A percentile compares a stretch with the other conserved stretches of the same genome.
These are phyloP conservation scores for Penicillium macrosclerotiorum DNA, from an alignment of 495 filamentous ascomycete species.

Conservation along the genomic window DNA sequence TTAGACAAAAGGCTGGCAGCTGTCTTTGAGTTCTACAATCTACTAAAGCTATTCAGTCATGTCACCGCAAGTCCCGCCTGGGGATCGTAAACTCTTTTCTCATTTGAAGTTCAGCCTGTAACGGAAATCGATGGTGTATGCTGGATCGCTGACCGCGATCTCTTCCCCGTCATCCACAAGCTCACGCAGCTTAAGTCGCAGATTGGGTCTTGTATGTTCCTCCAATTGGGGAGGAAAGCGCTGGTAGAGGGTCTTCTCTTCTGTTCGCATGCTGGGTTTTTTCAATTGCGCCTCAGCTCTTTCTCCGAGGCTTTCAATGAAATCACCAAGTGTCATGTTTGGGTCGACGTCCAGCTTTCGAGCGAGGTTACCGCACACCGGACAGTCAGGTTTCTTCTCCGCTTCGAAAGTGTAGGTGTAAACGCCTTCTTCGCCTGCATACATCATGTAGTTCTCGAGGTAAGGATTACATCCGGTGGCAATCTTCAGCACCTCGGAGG, in stretches of 20 bases:
- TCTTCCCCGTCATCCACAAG: slow-evolving; percentile 66
- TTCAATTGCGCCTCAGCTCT: slow-evolving; percentile 83
- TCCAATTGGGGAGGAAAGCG: slow-evolving; percentile 77
- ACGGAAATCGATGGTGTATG: slow-evolving; percentile 72
- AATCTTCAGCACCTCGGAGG: slow-evolving; percentile 96
- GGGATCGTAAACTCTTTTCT: not conserved
- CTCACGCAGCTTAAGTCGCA: slow-evolving; percentile 71
- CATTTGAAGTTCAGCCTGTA: slow-evolving; percentile 55
- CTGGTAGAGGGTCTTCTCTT: slow-evolving; percentile 84
- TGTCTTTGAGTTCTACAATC: slow-evolving; percentile 26
- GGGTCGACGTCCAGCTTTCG: slow-evolving; percentile 69
- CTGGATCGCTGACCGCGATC: slow-evolving; percentile 79
- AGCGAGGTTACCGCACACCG: slow-evolving; percentile 84
- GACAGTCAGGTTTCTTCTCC: slow-evolving; percentile 87
- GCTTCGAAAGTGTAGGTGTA: slow-evolving; percentile 98
- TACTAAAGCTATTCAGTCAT: slow-evolving; percentile 23
- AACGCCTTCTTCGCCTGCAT: slow-evolving; percentile 88
- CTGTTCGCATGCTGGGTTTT: slow-evolving; percentile 83
- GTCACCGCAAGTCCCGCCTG: not conserved
- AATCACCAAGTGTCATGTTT: slow-evolving; percentile 72
- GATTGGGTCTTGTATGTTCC: slow-evolving; percentile 76
- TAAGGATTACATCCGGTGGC: slow-evolving; percentile 75
- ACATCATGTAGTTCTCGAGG: slow-evolving; percentile 98
- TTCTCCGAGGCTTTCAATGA: slow-evolving; percentile 80
- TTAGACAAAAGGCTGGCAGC: slow-evolving; percentile 29